phyloP scores from a whole-genome alignment of 2,329 filamentous ascomycete species.

The Ophiostoma sp. region DNA sequence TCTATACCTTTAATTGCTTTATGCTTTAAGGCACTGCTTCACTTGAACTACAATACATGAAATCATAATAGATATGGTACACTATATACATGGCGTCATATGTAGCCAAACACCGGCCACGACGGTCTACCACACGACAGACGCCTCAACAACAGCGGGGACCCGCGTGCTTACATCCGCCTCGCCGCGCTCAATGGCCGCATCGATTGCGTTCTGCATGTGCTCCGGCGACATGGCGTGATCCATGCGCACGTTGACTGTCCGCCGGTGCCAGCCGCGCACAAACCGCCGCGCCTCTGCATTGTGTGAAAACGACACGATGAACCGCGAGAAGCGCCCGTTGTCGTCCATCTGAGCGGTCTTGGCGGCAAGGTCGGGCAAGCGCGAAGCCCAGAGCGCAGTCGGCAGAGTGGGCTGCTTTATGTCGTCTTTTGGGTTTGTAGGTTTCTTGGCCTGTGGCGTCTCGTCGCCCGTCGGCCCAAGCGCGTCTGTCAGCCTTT shows the following conservation, averaged over 20 bases:
- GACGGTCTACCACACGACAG: conserved; percentile 30
- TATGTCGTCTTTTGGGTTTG: background rate
- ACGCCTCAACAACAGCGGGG: conserved; percentile 31
- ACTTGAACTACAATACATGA: background rate
- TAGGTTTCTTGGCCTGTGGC: background rate
- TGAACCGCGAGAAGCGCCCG: conserved; percentile 42
- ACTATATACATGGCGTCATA: background rate
- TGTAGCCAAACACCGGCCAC: background rate
- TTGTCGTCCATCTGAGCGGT: conserved; percentile 33
- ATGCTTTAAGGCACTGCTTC: background rate
- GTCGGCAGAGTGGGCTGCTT: background rate
- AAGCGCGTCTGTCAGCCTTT: background rate
- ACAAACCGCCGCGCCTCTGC: conserved; percentile 50
- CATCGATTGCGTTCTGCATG: background rate
- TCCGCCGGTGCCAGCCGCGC: conserved; percentile 40
- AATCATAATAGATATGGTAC: background rate
- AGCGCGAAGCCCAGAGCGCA: conserved; percentile 18
- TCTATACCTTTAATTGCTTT: no score
- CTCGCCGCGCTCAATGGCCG: conserved; percentile 3
- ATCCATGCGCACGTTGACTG: conserved; percentile 30
- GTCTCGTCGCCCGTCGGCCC: background rate
- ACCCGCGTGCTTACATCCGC: background rate
- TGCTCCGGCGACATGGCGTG: conserved; percentile 15
- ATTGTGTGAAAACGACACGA: conserved; percentile 52
- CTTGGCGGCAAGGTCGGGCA: conserved; percentile 24